Base-by-base conservation (phyloP, 2,329 filamentous ascomycete species). In the Myriosclerotinia duriaeana region DNA sequence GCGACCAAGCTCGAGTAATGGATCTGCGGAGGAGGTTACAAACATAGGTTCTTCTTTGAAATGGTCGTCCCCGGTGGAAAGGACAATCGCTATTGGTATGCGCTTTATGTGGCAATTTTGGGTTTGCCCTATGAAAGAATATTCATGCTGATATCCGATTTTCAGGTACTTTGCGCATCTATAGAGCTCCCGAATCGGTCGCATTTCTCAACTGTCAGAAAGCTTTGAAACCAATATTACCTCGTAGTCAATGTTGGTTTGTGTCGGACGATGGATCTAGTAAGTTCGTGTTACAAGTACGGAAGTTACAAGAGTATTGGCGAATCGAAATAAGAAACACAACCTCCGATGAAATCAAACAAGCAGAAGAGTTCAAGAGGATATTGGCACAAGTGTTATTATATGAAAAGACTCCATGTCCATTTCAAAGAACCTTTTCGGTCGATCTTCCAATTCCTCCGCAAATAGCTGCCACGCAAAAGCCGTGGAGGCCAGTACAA, bases 241-340 rank as follows among this genome's bases (percentile, higher is more conserved):
- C 91, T 34, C 92, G 92, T 77, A 96, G 92, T 67, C 93, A 97
- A 78, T 96, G 91, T 76, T 97, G 93, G 93, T 96, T 91, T 76
- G 90, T 97, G 15, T 66, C 64, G 42, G 91, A 96, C 76, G 90
- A 92, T 66, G 85, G 88, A 66, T 67, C 62, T 89, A 92, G 82
- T 77, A 85, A 89, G 72, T 97, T 96, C 72, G 90, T 96, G n/a
- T 80, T 97, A 67, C 90, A 93, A 71, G 92, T 96, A 70, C 84
- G 92, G 30, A 86, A 89, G 54, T 89, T 93, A 40, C 89, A 90
- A 53, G 63, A 65, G 40, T 97, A 95, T 77, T 97, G 95, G 84
- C 88, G 93, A 70, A 95, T 97, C 73, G 93, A 97, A 75, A 79
- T 97, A 7, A 91, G 92, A 0, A 84, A 87, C 20, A 82, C 82